A percentile compares a stretch with the other conserved stretches of the same genome.
These are phyloP conservation scores for Vigna trinervia DNA, from an alignment of 306 rosid species.

Conservation along the genomic window DNA sequence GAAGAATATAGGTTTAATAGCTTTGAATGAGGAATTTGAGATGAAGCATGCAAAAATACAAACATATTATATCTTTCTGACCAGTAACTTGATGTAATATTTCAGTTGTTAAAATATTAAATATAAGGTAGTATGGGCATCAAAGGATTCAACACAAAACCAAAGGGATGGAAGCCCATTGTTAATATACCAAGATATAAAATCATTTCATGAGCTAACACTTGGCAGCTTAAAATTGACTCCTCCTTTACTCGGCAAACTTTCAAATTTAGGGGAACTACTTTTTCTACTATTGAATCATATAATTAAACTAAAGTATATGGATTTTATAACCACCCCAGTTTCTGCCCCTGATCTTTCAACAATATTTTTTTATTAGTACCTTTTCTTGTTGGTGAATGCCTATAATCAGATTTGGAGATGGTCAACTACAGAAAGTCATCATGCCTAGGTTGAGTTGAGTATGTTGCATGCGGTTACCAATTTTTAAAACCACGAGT, in stretches of 20 bases:
- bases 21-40: neutral
- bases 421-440: conserved; percentile 37
- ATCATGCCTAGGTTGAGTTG: conserved; percentile 15
- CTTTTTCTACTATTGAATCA: neutral
- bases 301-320: conserved; percentile 11
- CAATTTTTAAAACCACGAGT: neutral
- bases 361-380: neutral
- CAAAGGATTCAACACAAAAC: neutral
- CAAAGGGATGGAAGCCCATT: neutral
- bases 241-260: neutral
- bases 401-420: conserved; percentile 28
- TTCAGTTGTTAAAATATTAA: neutral
- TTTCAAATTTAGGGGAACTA: neutral
- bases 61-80: neutral
- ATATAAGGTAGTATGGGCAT: neutral
- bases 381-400: conserved; percentile 4
- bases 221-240: neutral
- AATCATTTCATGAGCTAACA: conserved; percentile 7
- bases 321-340: neutral
- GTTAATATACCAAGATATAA: neutral
- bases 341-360: conserved; percentile 27
- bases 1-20: neutral
- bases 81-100: neutral
- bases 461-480: neutral
- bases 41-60: conserved; percentile 6